Base-by-base conservation (phyloP, 352 stramenopile species). In the Globisporangium solare region DNA sequence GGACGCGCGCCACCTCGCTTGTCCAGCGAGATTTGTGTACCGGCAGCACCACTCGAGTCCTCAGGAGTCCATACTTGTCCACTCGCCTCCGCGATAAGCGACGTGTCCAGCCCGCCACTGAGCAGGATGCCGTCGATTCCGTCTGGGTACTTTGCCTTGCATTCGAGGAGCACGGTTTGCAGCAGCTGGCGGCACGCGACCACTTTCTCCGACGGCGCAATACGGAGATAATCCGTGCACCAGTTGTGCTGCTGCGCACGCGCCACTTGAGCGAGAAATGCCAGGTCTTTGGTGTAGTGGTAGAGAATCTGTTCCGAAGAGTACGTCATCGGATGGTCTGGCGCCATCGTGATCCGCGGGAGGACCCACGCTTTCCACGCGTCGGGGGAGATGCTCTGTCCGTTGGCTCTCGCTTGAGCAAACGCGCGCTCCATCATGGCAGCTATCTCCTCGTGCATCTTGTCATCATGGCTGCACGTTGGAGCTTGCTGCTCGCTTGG, bases 91-190 rank as follows among this genome's bases (percentile, higher is more conserved):
- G 71, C 74, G 14, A 89, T 51, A 35, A 92, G 83, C 7, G 81
- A 92, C 0, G 81, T 92, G 51, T 92, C 81, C 0, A 92, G 60
- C 0, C 81, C 81, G 31, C 71, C 81, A 24, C 79, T 89, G 31
- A 92, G 73, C 48, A 86, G 61, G 40, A 92, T 83, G 32, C 59
- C 70, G 31, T 67, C 60, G 41, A 83, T 64, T 10, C 65, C 74
- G 18, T 70, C 52, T 2, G 71, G 72, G 43, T 70, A 69, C 3
- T 69, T 58, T 1, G 66, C 50, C 11, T 54, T 58, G 32, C 63
- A 69, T 45, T 88, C 81, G 17, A 41, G 43, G 17, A 92, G 68
- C 17, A 89, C 77, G 35, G 61, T 50, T 57, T 88, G 79, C 12
- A 89, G 27, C 12, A 92, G 55, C 6, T 59, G 63, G 3, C 79